Conservation (phyloP, 805 yeast species). For the Henningerozyma blattae region DNA sequence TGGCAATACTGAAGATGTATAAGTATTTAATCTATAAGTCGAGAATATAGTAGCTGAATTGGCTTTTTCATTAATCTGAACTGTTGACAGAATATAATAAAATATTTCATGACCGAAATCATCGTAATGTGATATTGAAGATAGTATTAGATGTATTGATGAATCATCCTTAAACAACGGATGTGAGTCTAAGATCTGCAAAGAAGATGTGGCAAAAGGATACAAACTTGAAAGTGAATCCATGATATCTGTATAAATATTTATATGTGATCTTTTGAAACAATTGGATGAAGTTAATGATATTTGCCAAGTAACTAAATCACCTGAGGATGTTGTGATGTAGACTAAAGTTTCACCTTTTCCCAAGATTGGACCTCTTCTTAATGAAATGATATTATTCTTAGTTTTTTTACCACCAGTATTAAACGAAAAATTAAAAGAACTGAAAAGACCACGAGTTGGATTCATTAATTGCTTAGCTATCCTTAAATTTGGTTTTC, state of each 20-base stretch:
- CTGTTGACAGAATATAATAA: slow-evolving; percentile 39
- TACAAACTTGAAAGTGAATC: slow-evolving; percentile 34
- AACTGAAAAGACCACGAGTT: slow-evolving; percentile 24
- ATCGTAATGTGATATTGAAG: slow-evolving; percentile 29
- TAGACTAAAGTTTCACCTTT: slow-evolving; percentile 37
- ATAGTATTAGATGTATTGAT: slow-evolving; percentile 36
- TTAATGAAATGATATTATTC: slow-evolving; percentile 44
- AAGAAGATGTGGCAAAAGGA: slow-evolving; percentile 38
- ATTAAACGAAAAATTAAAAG: too few species aligned
- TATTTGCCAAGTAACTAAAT: slow-evolving; percentile 37
- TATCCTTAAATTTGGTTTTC: slow-evolving; percentile 35
- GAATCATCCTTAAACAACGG: slow-evolving; percentile 30
- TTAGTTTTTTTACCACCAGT: slow-evolving; percentile 2
- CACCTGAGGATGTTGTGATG: slow-evolving; percentile 32
- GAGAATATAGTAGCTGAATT: slow-evolving; percentile 47
- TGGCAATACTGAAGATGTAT: slow-evolving; percentile 14
- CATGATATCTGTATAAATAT: slow-evolving; percentile 26
- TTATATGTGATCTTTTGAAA: slow-evolving; percentile 26
- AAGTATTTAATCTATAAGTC: slow-evolving; percentile 52
- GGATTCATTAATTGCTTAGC: slow-evolving; percentile 20
- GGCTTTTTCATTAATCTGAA: slow-evolving; percentile 33
- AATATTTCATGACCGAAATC: slow-evolving; percentile 16
- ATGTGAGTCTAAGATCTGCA: slow-evolving; percentile 52
- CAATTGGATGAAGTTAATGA: slow-evolving; percentile 32
- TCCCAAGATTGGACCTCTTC: slow-evolving; percentile 38